Conservation (phyloP, 495 filamentous ascomycete species). For the Tuber aestivum region DNA sequence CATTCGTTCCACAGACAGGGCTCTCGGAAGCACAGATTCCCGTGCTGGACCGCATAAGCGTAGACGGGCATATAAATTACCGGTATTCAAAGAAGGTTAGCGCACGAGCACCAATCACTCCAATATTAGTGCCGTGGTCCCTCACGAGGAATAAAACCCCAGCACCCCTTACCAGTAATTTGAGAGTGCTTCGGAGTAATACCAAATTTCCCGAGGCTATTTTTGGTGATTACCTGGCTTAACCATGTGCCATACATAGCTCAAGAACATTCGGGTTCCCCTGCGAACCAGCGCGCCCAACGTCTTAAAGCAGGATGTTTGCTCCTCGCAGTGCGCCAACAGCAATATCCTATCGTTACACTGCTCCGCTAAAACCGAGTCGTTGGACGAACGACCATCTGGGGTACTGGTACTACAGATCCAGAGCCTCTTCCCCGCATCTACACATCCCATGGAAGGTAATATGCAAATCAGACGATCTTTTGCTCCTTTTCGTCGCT, state of each 20-base stretch:
- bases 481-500: conserved; percentile 20
- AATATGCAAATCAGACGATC: conserved; percentile 35
- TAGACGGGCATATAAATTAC: background rate
- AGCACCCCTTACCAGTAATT: background rate
- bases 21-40: background rate
- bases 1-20: background rate
- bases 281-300: background rate
- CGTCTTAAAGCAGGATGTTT: background rate
- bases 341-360: too few relatives aligned
- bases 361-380: background rate
- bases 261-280: background rate
- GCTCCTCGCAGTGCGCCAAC: background rate
- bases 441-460: conserved; percentile 18
- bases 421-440: conserved; percentile 40
- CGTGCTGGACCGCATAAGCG: too few relatives aligned
- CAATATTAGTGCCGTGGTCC: too few relatives aligned
- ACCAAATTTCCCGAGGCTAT: background rate
- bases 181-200: background rate
- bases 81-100: background rate
- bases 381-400: background rate
- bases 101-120: too few relatives aligned
- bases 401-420: background rate
- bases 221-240: background rate
- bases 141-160: background rate
- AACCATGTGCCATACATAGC: background rate